Percentiles rank a stretch among this genome's conserved stretches.
Conservation (phyloP, 2,329 filamentous ascomycete genomes). For the Myriosclerotinia curreyana region DNA sequence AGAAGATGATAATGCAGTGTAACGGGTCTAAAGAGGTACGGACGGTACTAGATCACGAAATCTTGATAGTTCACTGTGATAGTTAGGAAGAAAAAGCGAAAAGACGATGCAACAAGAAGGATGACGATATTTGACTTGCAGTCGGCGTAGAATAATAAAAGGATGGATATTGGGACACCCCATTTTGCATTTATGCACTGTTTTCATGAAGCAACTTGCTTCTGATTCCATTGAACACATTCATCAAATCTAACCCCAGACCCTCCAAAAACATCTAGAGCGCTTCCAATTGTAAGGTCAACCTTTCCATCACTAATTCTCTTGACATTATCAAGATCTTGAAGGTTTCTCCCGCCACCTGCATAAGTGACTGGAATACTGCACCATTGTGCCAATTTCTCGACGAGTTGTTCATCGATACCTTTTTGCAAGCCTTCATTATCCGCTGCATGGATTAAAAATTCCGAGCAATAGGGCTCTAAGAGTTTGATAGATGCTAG, state of each 20-base stretch:
- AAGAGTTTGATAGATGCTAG: constrained; percentile 75
- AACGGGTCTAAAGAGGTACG: constrained; percentile 1
- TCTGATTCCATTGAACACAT: constrained; percentile 81
- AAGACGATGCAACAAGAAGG: not conserved
- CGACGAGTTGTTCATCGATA: constrained; percentile 82
- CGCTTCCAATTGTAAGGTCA: constrained; percentile 94
- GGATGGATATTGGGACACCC: not conserved
- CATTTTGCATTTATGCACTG: constrained; percentile 2
- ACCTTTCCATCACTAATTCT: constrained; percentile 74
- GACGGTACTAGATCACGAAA: not conserved
- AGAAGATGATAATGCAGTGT: constrained; percentile 12
- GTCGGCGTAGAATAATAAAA: not conserved
- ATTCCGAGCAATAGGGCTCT: constrained; percentile 92
- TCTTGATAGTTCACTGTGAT: constrained; percentile 2
- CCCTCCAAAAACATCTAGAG: constrained; percentile 92
- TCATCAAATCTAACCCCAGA: constrained; percentile 82
- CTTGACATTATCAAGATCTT: constrained; percentile 81
- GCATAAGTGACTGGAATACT: constrained; percentile 93
- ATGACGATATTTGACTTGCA: not conserved
- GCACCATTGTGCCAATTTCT: constrained; percentile 77
- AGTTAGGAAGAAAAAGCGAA: not conserved
- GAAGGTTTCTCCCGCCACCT: constrained; percentile 79
- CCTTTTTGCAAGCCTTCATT: constrained; percentile 91
- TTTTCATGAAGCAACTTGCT: constrained; percentile 39
- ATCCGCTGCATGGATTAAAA: constrained; percentile 94